phyloP scores from a whole-genome alignment of 352 stramenopile species.

The Hyaloperonospora brassicae region DNA sequence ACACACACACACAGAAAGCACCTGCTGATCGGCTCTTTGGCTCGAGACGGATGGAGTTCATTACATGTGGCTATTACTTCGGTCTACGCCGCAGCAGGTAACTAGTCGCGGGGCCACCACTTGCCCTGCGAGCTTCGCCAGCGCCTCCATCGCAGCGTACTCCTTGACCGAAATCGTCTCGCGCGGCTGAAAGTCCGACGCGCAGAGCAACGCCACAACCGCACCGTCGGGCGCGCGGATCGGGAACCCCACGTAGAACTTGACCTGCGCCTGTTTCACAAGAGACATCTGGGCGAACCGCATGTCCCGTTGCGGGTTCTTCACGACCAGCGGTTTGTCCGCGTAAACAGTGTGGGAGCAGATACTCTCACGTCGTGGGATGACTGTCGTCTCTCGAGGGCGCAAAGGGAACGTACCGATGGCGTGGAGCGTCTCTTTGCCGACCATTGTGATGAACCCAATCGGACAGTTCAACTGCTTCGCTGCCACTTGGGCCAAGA shows the following conservation, averaged over 20 bases:
- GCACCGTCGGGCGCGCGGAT: conserved; percentile 39
- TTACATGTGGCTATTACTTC: too few species aligned
- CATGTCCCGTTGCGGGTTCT: conserved; percentile 51
- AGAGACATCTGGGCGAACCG: conserved; percentile 46
- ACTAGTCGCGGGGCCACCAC: too few species aligned
- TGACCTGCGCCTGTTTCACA: conserved; percentile 31
- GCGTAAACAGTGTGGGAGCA: conserved; percentile 48
- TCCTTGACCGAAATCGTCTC: conserved; percentile 51
- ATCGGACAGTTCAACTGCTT: conserved; percentile 46
- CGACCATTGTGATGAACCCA: conserved; percentile 47
- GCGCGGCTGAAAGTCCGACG: conserved; percentile 35
- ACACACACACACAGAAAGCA: too few species aligned
- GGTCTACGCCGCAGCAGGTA: too few species aligned
- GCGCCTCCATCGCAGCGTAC: conserved; percentile 55
- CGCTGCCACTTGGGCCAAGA: conserved; percentile 56
- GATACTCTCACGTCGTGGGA: conserved; percentile 37
- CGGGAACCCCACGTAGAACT: conserved; percentile 60
- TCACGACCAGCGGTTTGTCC: conserved; percentile 44
- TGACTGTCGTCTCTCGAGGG: conserved; percentile 3
- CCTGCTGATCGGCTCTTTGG: too few species aligned
- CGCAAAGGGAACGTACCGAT: conserved; percentile 29
- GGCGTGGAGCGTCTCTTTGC: conserved; percentile 33
- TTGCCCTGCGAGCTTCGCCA: conserved; percentile 34
- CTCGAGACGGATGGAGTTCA: too few species aligned
- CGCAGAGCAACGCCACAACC: conserved; percentile 44